Base-by-base conservation (phyloP, 371 early-diverging fungal species). In the Mucor saturninus region DNA sequence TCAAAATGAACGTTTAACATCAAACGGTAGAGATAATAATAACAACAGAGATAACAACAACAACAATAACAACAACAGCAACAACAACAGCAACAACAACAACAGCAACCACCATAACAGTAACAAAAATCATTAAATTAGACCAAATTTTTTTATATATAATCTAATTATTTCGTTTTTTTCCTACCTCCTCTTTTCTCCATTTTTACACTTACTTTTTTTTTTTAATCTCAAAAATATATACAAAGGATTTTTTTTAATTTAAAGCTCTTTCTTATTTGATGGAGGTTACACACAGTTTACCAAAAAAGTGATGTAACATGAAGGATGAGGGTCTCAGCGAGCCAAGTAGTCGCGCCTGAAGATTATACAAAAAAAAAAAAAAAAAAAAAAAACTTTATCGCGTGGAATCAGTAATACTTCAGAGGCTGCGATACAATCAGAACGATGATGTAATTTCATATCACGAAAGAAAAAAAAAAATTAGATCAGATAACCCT, bases 1-100 rank as follows among this genome's bases (percentile, higher is more conserved):
- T 59, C 83, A 83, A 65, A 96, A 98, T 79, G 97, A 97, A 79
- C 91, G 91, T 76, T 70, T 93, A 61, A 54, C 69, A 52, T 53
- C 58, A 38, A 58, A 46, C 21, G 67, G 56, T 45, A 50, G 40
- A 53, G 56, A 60, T 53, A 60, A 54, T 45, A 53, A 38, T 15
- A 54, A 54, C 38, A 54, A 15, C 35, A 53, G 40, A 26, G 49
- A 30, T 28, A 58, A n/a, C 26, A 61, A 61, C 29, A 52, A 52
- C 5, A 61, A n/a, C 40, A 55, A 50, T 37, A 35, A 45, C 29
- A 61, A 40, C 40, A 61, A 46, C 51, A 54, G 35, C 55, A 55
- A 28, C 28, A 21, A 48, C 29, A 46, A 13, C 49, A 46, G 28
- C 37, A 58, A 14, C 39, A n/a, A 59, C 39, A 59, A 8, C 50